Percentiles rank a stretch among this genome's conserved stretches.
Evolutionary conservation across 129 eudicot species (phyloP).

Genomic region (Cynara cardunculus): DNA sequence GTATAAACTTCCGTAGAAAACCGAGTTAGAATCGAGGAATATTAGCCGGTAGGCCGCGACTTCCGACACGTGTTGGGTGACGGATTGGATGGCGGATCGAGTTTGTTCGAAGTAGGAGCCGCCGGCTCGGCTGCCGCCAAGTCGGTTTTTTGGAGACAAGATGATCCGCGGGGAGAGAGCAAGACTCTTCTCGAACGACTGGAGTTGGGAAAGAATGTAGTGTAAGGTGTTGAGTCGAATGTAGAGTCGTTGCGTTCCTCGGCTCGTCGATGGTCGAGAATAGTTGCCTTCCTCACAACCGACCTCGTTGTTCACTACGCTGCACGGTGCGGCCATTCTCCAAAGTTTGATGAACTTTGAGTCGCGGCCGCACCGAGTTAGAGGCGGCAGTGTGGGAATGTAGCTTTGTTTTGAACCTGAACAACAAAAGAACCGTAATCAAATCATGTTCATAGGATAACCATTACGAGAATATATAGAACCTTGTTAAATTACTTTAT

Average conservation of each 20-base stretch:
- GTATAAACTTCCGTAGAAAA: slow-evolving; percentile 67
- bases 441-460: not conserved
- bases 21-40: slow-evolving; percentile 71
- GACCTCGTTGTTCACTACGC: slow-evolving; percentile 28
- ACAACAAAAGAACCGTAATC: not conserved
- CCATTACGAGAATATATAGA: not conserved
- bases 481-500: not conserved
- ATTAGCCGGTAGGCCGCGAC: slow-evolving; percentile 88
- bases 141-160: not conserved
- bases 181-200: slow-evolving; percentile 54
- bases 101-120: slow-evolving; percentile 56
- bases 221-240: slow-evolving; percentile 92
- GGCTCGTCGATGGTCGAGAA: slow-evolving; percentile 83
- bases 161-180: slow-evolving; percentile 30
- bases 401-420: slow-evolving; percentile 89
- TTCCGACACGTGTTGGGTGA: slow-evolving; percentile 66
- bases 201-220: slow-evolving; percentile 63
- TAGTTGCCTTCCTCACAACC: slow-evolving; percentile 38
- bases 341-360: slow-evolving; percentile 66
- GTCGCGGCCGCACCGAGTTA: slow-evolving; percentile 74
- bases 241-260: slow-evolving; percentile 96
- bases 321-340: slow-evolving; percentile 76
- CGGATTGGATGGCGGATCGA: slow-evolving; percentile 38
- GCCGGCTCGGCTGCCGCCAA: slow-evolving; percentile 31
- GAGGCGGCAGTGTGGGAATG: slow-evolving; percentile 83